Base-by-base conservation (phyloP, 331 rosid genomes). In the Cydonia oblonga region DNA sequence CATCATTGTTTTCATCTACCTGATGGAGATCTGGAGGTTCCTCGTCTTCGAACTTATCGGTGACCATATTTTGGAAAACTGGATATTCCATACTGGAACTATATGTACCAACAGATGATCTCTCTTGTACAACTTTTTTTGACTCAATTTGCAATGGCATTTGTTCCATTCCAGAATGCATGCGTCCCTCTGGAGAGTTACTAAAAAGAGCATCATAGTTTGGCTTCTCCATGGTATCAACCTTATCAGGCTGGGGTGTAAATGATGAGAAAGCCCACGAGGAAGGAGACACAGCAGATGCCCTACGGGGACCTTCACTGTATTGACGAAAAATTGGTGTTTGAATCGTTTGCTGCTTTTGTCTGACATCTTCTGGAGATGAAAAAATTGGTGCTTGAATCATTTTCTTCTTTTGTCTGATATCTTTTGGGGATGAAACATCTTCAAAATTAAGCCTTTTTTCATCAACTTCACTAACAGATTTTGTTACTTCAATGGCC, bases 391-490 rank as follows among this genome's bases (percentile, higher is more conserved):
- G 75, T 58, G 40, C 24, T 35, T 35, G 66, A 71, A 72, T 60
- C 30, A 70, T 65, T 42, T 80, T 78, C 74, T 79, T 79, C 64
- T 68, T 81, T 74, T 82, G 72, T 75, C 68, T 72, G 85, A 49
- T 26, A 66, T 75, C 81, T 74, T 75, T 82, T 54, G 90, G 84
- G 70, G 87, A 75, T 72, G 80, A 74, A 76, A 68, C 66, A 75
- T 46, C 78, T 71, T 72, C 83, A 68, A 40, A 60, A 53, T 80
- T 89, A 19, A 62, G 71, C 81, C 83, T 84, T 78, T 86, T 86
- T 85, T 87, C 92, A 77, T 88, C 89, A 74, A 69, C 66, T 66
- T 57, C 86, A 76, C 20, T 60, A 20, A 68, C 44, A 57, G 81
- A 67, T 75, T 64, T 80, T 79, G 18, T 78, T 26, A 79, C 81